These are phyloP conservation scores for Neltuma alba DNA, from an alignment of 306 rosid species.

Conservation along the genomic window DNA sequence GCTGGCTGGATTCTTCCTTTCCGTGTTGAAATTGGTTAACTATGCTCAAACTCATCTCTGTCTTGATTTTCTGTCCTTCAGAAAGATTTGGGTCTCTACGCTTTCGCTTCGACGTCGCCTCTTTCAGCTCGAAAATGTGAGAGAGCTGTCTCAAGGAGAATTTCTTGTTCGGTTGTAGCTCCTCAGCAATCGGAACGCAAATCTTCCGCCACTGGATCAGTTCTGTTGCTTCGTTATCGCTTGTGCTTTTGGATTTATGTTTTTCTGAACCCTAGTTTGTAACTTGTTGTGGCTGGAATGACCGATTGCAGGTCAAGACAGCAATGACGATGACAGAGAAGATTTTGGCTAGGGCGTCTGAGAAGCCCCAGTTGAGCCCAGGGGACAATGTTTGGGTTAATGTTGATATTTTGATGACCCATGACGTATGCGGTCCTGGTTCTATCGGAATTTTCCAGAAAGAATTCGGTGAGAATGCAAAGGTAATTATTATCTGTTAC, in stretches of 20 bases:
- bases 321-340: conserved; percentile 96
- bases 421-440: conserved; percentile 97
- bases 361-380: conserved; percentile 69
- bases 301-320: conserved; percentile 67
- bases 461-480: conserved; percentile 88
- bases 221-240: conserved; percentile 32
- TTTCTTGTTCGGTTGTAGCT: conserved; percentile 64
- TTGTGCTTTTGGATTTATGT: conserved; percentile 21
- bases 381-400: conserved; percentile 93
- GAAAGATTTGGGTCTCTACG: conserved; percentile 55
- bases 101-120: conserved; percentile 47
- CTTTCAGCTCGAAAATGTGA: conserved; percentile 49
- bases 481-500: conserved; percentile 48
- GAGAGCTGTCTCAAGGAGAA: conserved; percentile 48
- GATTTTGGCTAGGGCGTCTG: conserved; percentile 83
- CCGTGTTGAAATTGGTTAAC: conserved; percentile 25
- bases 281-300: conserved; percentile 4
- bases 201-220: conserved; percentile 84
- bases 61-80: conserved; percentile 21
- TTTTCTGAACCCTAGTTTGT: conserved; percentile 1
- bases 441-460: conserved; percentile 90
- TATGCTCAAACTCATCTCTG: conserved; percentile 9
- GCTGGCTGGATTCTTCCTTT: neutral
- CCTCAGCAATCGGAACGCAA: conserved; percentile 81
- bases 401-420: conserved; percentile 88